Evolutionary conservation across 192 early-diverging fungal species (phyloP).

Genomic region (Diversispora epigaea): DNA sequence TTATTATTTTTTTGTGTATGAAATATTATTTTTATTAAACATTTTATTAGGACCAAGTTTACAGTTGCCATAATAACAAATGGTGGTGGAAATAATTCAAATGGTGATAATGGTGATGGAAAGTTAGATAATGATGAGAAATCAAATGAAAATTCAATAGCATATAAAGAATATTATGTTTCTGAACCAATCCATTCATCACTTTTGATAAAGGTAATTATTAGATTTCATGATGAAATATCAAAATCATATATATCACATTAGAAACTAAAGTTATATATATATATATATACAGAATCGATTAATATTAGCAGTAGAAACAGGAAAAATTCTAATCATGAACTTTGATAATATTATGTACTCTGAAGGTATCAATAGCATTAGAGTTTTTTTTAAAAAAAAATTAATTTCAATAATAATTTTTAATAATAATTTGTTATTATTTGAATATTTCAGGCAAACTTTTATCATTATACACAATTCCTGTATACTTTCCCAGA

Average conservation of each 20-base stretch:
- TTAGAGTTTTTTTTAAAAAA: not conserved
- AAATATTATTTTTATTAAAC: not conserved
- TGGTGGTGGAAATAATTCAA: not conserved
- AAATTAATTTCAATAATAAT: not conserved
- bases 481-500: constrained; percentile 15
- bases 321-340: constrained; percentile 12
- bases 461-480: constrained; percentile 13
- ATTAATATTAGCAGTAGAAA: constrained; percentile 15
- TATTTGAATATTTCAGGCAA: constrained; percentile 8
- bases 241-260: too few relatives aligned
- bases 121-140: not conserved
- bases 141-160: not conserved
- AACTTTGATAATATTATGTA: constrained; percentile 18
- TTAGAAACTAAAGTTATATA: too few relatives aligned
- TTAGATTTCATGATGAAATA: too few relatives aligned
- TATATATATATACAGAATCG: not conserved
- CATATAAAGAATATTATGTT: constrained; percentile 29
- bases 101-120: too few relatives aligned
- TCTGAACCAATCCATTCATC: constrained; percentile 23
- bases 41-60: not conserved
- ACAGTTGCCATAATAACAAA: not conserved
- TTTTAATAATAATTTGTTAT: not conserved
- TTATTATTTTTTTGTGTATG: not conserved
- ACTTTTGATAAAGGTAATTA: not conserved
- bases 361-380: not conserved